Base-by-base conservation (phyloP, 2,329 filamentous ascomycete genomes). In the Cadophora malorum region DNA sequence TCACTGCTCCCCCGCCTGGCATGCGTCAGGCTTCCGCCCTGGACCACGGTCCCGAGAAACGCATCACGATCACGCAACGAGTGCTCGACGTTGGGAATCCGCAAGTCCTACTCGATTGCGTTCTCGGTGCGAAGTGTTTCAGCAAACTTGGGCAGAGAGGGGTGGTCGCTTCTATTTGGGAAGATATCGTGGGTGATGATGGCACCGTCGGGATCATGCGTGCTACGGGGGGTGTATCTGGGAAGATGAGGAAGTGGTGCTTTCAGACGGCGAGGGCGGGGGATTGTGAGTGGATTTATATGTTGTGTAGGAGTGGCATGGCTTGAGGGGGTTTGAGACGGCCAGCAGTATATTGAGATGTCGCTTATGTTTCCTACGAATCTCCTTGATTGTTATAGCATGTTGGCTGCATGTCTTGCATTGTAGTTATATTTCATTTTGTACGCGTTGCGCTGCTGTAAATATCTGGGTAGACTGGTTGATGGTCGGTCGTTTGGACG, bases 41-140 rank as follows among this genome's bases (percentile, higher is more conserved):
- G 71, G 83, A 88, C 70, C 85, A 90, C 73, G 89, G 90, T 21
- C 81, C 91, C 71, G 92, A 97, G 81, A 97, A 97, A 82, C 90
- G 95, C 9, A 88, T 99, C 67, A 64, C 31, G 21, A 47, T 49
- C 28, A 67, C 65, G 28, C 64, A 63, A 19, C 56, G 47, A 7
- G 33, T 25, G 35, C 28, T 21, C 25, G 70, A 69, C 35, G 63
- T 70, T 5, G 59, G 58, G 12, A 55, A 45, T 8, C 35, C 49
- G 6, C 41, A 61, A 35, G 55, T 72, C 8, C 31, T 73, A 10
- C 65, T 75, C 12, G 73, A 75, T 67, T 69, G 69, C 45, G 70
- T 75, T 6, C 63, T 75, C 2, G 73, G 73, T 19, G 67, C 69
- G 5, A 64, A 70, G 19, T 71, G 71, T 31, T 76, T 77, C 64